These are phyloP conservation scores for Vitis cinerea DNA, from an alignment of 164 flowering plant genomes.

Conservation along the genomic window DNA sequence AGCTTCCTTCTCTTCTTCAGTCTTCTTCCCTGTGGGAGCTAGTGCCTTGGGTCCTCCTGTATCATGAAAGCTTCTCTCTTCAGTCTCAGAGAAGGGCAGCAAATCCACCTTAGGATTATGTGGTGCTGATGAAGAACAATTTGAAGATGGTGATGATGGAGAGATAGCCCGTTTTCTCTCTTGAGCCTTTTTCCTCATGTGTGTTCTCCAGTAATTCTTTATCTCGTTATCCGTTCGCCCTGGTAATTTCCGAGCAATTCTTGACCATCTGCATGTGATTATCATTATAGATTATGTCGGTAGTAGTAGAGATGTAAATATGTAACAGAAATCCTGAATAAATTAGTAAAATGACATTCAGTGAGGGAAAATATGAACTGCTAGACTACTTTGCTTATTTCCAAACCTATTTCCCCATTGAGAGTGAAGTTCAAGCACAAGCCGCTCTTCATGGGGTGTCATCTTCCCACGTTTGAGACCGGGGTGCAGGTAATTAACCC, in stretches of 20 bases:
- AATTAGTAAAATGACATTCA: background rate
- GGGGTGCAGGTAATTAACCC: constrained; percentile 96
- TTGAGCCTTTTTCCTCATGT: constrained; percentile 90
- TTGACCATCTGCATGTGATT: constrained; percentile 74
- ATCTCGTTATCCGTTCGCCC: constrained; percentile 97
- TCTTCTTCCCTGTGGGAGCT: constrained; percentile 21
- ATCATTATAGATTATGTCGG: background rate
- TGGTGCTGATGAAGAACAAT: constrained; percentile 29
- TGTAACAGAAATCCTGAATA: background rate
- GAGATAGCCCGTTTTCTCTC: constrained; percentile 51
- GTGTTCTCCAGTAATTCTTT: constrained; percentile 97
- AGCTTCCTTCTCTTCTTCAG: constrained; percentile 24
- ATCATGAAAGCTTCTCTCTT: constrained; percentile 42
- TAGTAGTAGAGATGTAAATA: background rate
- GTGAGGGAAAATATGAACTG: background rate
- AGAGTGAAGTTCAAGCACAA: constrained; percentile 85
- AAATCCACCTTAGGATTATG: constrained; percentile 30
- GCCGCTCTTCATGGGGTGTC: constrained; percentile 89
- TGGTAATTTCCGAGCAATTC: constrained; percentile 84
- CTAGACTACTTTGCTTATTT: constrained; percentile 1
- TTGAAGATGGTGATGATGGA: constrained; percentile 46
- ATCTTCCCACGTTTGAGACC: constrained; percentile 89
- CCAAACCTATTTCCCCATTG: constrained; percentile 95
- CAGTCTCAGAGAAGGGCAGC: constrained; percentile 20
- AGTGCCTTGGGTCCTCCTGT: constrained; percentile 32